Evolutionary conservation across 306 rosid species (phyloP).

Genomic region (Fragaria nilgerrensis): DNA sequence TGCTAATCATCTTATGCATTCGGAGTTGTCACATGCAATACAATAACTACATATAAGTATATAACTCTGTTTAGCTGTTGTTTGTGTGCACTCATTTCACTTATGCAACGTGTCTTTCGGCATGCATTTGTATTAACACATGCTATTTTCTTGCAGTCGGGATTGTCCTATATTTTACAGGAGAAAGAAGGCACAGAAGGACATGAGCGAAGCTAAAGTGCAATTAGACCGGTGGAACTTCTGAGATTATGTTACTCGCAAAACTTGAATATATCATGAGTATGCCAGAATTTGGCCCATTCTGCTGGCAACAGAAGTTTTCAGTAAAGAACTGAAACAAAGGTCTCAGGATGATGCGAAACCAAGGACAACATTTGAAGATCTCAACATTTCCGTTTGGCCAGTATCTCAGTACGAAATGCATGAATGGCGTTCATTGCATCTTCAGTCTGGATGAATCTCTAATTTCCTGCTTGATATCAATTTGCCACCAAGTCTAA

Average conservation of each 20-base stretch:
- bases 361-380: background rate
- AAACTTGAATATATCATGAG: background rate
- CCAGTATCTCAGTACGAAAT: background rate
- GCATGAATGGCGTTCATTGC: background rate
- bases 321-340: background rate
- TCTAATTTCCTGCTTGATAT: background rate
- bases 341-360: background rate
- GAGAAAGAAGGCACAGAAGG: slow-evolving; percentile 94
- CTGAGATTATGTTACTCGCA: slow-evolving; percentile 25
- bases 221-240: slow-evolving; percentile 91
- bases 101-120: background rate
- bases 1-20: slow-evolving; percentile 5
- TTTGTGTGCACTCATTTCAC: background rate
- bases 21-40: background rate
- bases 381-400: background rate
- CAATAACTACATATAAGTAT: background rate
- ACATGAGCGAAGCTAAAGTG: slow-evolving; percentile 88
- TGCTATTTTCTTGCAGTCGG: slow-evolving; percentile 59
- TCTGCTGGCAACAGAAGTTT: background rate
- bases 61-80: background rate
- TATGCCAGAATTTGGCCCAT: background rate
- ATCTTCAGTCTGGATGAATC: background rate
- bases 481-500: background rate
- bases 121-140: background rate
- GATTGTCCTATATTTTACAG: slow-evolving; percentile 96